Conservation (phyloP, 768 basidiomycete species). For the Dacryopinax primogenitus region DNA sequence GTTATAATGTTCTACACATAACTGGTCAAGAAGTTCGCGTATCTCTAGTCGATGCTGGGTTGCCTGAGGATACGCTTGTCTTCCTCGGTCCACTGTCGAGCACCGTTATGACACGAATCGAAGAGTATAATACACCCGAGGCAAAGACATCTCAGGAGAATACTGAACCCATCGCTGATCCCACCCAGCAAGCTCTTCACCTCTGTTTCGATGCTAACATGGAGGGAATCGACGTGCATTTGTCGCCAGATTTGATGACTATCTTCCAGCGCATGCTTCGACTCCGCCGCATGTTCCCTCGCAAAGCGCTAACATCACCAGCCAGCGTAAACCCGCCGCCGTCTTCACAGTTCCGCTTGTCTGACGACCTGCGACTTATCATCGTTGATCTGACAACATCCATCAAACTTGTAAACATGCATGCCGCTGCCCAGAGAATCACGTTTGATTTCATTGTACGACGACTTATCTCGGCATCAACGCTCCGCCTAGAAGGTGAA, state of each 20-base stretch:
- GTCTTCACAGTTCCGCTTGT: not conserved
- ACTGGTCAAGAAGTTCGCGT: not conserved
- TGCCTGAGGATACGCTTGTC: not conserved
- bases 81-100: not conserved
- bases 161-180: not conserved
- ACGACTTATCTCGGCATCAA: not conserved
- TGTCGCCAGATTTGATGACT: not conserved
- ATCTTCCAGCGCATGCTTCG: slow-evolving; percentile 4
- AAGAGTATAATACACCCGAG: not conserved
- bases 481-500: not conserved
- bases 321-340: not conserved
- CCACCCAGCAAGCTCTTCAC: not conserved
- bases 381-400: not conserved
- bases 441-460: not conserved
- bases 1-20: not conserved
- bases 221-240: not conserved
- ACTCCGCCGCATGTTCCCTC: not conserved
- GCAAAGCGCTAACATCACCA: not conserved
- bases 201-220: not conserved
- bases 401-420: not conserved
- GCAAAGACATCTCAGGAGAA: not conserved
- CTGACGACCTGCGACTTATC: not conserved
- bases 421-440: not conserved
- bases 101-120: not conserved
- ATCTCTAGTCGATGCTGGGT: not conserved